Conservation (phyloP, 306 rosid species). For the Hylodesmum podocarpum region DNA sequence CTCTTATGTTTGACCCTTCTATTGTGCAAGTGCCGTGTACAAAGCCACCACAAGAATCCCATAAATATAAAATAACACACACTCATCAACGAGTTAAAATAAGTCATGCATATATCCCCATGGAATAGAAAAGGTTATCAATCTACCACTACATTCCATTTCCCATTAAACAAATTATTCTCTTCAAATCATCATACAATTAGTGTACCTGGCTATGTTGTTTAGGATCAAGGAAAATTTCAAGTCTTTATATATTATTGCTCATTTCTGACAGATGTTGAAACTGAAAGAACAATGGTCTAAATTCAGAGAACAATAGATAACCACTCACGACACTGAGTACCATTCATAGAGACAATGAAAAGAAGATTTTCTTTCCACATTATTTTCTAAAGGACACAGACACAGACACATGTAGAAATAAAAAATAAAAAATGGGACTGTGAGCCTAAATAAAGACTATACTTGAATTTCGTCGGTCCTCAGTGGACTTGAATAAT, state of each 20-base stretch:
- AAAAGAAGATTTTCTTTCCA: background rate
- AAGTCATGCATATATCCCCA: background rate
- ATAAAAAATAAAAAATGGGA: background rate
- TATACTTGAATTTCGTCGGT: background rate
- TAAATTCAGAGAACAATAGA: background rate
- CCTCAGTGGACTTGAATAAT: background rate
- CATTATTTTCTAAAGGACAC: background rate
- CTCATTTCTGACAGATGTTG: background rate
- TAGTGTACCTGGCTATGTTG: background rate
- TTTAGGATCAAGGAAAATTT: background rate
- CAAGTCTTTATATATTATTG: background rate
- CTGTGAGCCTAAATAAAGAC: background rate
- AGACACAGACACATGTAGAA: no score
- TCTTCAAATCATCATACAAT: background rate
- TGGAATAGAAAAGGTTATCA: background rate
- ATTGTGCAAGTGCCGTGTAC: background rate
- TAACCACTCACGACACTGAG: background rate
- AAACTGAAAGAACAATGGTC: background rate
- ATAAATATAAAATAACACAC: background rate
- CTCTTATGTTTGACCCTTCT: background rate
- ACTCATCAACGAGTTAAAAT: background rate
- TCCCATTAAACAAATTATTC: background rate
- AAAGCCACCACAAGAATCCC: background rate
- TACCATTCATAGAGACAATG: background rate
- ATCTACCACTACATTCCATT: background rate